A percentile compares a stretch with the other conserved stretches of the same genome.
Evolutionary conservation across 768 basidiomycete species (phyloP).

Genomic region (Agaricus blazei): DNA sequence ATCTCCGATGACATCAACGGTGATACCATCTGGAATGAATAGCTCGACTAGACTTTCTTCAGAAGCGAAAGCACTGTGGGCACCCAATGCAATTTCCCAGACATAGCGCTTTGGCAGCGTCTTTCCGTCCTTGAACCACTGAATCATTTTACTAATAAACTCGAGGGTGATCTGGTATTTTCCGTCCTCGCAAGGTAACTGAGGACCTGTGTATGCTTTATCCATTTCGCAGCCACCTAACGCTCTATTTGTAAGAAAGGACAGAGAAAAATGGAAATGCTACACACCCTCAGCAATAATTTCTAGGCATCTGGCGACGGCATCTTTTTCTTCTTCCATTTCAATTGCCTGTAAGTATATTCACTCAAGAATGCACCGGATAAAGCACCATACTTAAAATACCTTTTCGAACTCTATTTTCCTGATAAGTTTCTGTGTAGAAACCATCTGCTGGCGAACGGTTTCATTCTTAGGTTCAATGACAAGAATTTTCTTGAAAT

Average conservation of each 20-base stretch:
- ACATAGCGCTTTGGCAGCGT: slow-evolving; percentile 83
- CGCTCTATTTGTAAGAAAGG: background rate
- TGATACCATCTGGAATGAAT: slow-evolving; percentile 67
- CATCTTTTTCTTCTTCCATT: slow-evolving; percentile 80
- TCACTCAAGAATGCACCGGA: background rate
- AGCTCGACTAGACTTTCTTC: slow-evolving; percentile 83
- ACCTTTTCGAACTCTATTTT: slow-evolving; percentile 93
- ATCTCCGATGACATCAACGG: slow-evolving; percentile 93
- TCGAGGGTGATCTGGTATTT: slow-evolving; percentile 70
- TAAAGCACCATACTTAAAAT: background rate
- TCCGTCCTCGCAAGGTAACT: slow-evolving; percentile 53
- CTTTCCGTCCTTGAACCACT: slow-evolving; percentile 94
- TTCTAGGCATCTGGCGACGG: slow-evolving; percentile 69
- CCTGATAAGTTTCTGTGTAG: slow-evolving; percentile 88
- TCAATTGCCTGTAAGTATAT: slow-evolving; percentile 69
- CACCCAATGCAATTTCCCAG: slow-evolving; percentile 94
- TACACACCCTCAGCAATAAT: slow-evolving; percentile 72
- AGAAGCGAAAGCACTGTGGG: slow-evolving; percentile 65
- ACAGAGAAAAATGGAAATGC: background rate
- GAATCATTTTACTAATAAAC: slow-evolving; percentile 83
- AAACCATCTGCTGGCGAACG: slow-evolving; percentile 73
- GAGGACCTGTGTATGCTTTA: slow-evolving; percentile 68
- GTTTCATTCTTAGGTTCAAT: slow-evolving; percentile 85
- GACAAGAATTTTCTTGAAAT: slow-evolving; percentile 79
- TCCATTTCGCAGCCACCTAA: slow-evolving; percentile 80